A percentile compares a stretch with the other conserved stretches of the same genome.
Evolutionary conservation across 2,329 filamentous ascomycete genomes (phyloP).

Genomic region (Claviceps digitariae): DNA sequence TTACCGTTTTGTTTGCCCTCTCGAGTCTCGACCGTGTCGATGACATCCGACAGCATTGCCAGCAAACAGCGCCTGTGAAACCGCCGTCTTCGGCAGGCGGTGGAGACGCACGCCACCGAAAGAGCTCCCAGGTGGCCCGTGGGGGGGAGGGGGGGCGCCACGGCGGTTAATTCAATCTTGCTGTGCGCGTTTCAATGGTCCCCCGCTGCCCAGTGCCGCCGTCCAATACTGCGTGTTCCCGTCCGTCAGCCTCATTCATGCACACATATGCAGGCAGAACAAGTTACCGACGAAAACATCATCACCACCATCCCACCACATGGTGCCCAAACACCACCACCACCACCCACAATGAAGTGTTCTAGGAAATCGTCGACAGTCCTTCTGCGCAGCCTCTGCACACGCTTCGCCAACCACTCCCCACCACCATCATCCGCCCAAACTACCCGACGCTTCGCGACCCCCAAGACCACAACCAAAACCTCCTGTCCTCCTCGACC

Average conservation of each 20-base stretch:
- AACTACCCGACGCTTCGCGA: not conserved
- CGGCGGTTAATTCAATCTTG: too few species aligned
- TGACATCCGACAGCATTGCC: not conserved
- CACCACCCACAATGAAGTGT: not conserved
- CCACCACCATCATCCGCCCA: not conserved
- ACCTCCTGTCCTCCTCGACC: not conserved
- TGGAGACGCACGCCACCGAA: not conserved
- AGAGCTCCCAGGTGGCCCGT: not conserved
- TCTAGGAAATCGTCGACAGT: not conserved
- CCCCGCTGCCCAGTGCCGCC: too few species aligned
- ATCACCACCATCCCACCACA: not conserved
- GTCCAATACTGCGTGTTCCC: too few species aligned
- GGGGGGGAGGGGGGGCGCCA: too few species aligned
- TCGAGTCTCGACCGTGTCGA: not conserved
- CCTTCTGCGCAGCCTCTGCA: slow-evolving; percentile 13
- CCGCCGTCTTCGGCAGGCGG: slow-evolving; percentile 9
- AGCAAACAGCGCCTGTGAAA: not conserved
- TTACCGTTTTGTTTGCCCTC: too few species aligned
- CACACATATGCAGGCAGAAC: too few species aligned
- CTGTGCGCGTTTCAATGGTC: too few species aligned
- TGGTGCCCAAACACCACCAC: not conserved
- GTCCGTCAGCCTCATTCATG: too few species aligned
- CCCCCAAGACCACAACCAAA: not conserved
- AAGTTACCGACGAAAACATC: too few species aligned
- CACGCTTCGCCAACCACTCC: not conserved